A percentile compares a stretch with the other conserved stretches of the same genome.
Evolutionary conservation across 1,139 yeast species (phyloP).

Genomic region (Pichia sp.): DNA sequence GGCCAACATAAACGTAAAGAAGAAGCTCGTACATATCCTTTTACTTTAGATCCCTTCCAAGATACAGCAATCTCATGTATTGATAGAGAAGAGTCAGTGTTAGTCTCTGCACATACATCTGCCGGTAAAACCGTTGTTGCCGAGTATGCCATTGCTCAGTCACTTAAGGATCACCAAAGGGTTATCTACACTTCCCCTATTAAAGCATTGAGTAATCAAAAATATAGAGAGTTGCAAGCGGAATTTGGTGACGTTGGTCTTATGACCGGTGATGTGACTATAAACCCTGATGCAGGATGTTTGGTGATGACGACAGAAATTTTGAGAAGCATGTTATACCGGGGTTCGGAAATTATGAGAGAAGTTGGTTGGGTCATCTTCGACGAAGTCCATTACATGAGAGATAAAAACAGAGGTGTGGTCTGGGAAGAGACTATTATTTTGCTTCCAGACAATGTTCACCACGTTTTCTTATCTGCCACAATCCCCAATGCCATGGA

Average conservation of each 20-base stretch:
- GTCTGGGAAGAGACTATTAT: slow-evolving; percentile 99
- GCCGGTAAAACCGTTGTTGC: slow-evolving; percentile 99
- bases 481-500: slow-evolving; percentile 97
- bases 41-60: slow-evolving; percentile 90
- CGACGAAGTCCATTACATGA: slow-evolving; percentile 96
- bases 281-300: slow-evolving; percentile 95
- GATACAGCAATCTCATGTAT: slow-evolving; percentile 95
- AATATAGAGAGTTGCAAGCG: slow-evolving; percentile 85
- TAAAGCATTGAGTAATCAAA: slow-evolving; percentile 93
- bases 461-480: slow-evolving; percentile 82
- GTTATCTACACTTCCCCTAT: slow-evolving; percentile 97
- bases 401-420: slow-evolving; percentile 95
- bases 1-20: slow-evolving; percentile 70
- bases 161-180: slow-evolving; percentile 82
- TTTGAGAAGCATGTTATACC: slow-evolving; percentile 86
- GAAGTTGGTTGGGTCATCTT: slow-evolving; percentile 97
- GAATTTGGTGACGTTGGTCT: slow-evolving; percentile 88
- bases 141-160: slow-evolving; percentile 96
- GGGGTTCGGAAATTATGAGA: slow-evolving; percentile 93
- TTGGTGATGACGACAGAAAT: slow-evolving; percentile 97
- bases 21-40: slow-evolving; percentile 89
- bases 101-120: slow-evolving; percentile 84
- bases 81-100: slow-evolving; percentile 95
- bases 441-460: slow-evolving; percentile 93
- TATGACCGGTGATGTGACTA: slow-evolving; percentile 96